phyloP scores from a whole-genome alignment of 768 basidiomycete genomes.

The Cubamyces lactineus region DNA sequence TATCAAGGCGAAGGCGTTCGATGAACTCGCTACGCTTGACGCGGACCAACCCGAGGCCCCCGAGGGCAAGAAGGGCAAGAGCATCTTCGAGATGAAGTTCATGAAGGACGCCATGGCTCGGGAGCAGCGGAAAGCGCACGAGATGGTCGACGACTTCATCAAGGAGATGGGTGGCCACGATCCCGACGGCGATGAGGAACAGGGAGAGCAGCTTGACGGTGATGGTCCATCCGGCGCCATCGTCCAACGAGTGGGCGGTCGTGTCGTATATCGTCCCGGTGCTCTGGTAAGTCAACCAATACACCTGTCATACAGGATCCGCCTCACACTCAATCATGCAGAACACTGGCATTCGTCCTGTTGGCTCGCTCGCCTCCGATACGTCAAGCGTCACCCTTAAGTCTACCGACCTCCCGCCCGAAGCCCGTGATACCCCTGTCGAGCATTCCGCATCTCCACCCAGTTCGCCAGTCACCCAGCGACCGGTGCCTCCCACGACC shows the following conservation, averaged over 20 bases:
- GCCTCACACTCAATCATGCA: background rate
- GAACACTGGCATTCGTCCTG: constrained; percentile 26
- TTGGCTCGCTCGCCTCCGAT: constrained; percentile 48
- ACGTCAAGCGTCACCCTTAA: constrained; percentile 71
- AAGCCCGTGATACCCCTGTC: constrained; percentile 24
- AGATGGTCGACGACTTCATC: constrained; percentile 72
- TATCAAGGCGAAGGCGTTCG: constrained; percentile 72
- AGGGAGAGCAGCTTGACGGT: constrained; percentile 28
- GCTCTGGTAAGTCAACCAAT: constrained; percentile 30
- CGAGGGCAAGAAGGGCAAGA: constrained; percentile 54
- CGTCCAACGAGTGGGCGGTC: constrained; percentile 65
- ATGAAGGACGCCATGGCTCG: constrained; percentile 92
- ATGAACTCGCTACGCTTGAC: constrained; percentile 65
- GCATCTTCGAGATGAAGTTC: constrained; percentile 96
- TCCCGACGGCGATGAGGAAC: constrained; percentile 36
- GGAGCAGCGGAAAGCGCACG: constrained; percentile 57
- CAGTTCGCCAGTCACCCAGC: constrained; percentile 26
- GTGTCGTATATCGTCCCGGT: constrained; percentile 64
- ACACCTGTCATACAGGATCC: background rate
- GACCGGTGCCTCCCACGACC: constrained; percentile 22
- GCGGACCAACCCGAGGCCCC: constrained; percentile 34
- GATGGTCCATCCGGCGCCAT: constrained; percentile 40
- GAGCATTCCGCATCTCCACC: constrained; percentile 23
- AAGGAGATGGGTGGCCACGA: constrained; percentile 61
- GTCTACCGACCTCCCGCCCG: constrained; percentile 55